Base-by-base conservation (phyloP, 2,329 filamentous ascomycete species). In the Diplodia mutila region DNA sequence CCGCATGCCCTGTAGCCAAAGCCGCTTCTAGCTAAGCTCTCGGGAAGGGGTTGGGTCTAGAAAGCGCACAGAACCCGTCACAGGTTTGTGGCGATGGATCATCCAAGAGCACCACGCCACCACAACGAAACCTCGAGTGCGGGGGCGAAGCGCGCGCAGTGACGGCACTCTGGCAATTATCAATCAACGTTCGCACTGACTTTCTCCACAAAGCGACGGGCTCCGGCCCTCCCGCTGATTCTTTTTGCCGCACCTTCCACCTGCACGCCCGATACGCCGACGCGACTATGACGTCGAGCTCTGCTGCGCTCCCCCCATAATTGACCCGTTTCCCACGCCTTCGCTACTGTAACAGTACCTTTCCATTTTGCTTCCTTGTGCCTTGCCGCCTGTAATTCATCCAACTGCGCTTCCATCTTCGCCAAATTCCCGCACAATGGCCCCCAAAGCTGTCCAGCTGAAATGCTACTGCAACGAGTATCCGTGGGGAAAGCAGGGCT, bases 401-500 rank as follows among this genome's bases (percentile, higher is more conserved):
- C 21, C 48, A 3, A 8, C 12, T 27, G 14, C 29, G 75, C 27
- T 49, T 18, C n/a, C 18, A 1, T n/a, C 54, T n/a, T n/a, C 8
- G 18, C 39, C 39, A 9, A 46, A n/a, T n/a, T 6, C 18, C 18
- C 3, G 18, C 39, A 75, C 46, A 42, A 86, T 86, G 84, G 77
- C 81, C 42, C 79, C 84, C 49, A 81, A 82, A 67, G 80, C 87
- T 12, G 80, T 87, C 67, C 84, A 86, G 72, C 74, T 88, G 27
- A 82, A 82, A 71, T 87, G 85, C 72, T 77, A 80, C 52, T 85
- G 84, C 75, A 87, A 87, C 75, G 80, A 89, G 71, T 92, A 92
- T 71, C 83, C 85, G 12, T 93, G 90, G 90, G 91, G 91, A 2
- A 91, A 88, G 75, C 83, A 85, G 72, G 90, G 90, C 32, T 84